Evolutionary conservation across 768 basidiomycete species (phyloP).

Genomic region (Hypholoma fasciculare): DNA sequence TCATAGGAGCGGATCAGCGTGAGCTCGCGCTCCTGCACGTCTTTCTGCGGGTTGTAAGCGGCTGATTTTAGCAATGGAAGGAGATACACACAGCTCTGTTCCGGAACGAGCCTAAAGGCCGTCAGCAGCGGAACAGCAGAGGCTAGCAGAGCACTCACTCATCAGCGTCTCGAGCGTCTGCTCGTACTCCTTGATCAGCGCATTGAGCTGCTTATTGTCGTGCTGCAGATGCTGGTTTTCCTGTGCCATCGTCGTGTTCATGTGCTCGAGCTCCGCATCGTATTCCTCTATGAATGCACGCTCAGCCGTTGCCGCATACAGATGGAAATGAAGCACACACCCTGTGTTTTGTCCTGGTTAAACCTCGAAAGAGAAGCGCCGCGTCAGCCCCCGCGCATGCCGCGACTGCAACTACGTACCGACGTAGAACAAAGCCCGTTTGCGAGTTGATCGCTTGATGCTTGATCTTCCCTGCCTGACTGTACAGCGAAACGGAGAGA

Average conservation of each 20-base stretch:
- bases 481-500: conserved; percentile 69
- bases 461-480: conserved; percentile 79
- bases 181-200: conserved; percentile 94
- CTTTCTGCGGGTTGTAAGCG: conserved; percentile 54
- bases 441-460: conserved; percentile 87
- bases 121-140: conserved; percentile 3
- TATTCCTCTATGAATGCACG: conserved; percentile 68
- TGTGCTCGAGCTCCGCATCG: conserved; percentile 84
- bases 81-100: conserved; percentile 76
- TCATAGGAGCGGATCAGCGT: conserved; percentile 91
- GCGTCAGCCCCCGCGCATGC: not conserved
- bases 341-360: conserved; percentile 87
- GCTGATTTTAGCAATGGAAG: not conserved
- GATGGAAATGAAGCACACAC: conserved; percentile 32
- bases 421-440: conserved; percentile 87
- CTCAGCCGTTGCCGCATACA: not conserved
- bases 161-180: conserved; percentile 94
- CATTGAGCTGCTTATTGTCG: conserved; percentile 94
- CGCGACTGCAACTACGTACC: conserved; percentile 40
- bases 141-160: conserved; percentile 42
- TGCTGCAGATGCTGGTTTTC: conserved; percentile 88
- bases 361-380: conserved; percentile 46
- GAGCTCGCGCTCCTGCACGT: conserved; percentile 91
- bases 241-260: conserved; percentile 74
- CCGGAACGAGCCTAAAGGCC: conserved; percentile 61